Base-by-base conservation (phyloP, 192 early-diverging fungal genomes). In the Gigaspora rosea region DNA sequence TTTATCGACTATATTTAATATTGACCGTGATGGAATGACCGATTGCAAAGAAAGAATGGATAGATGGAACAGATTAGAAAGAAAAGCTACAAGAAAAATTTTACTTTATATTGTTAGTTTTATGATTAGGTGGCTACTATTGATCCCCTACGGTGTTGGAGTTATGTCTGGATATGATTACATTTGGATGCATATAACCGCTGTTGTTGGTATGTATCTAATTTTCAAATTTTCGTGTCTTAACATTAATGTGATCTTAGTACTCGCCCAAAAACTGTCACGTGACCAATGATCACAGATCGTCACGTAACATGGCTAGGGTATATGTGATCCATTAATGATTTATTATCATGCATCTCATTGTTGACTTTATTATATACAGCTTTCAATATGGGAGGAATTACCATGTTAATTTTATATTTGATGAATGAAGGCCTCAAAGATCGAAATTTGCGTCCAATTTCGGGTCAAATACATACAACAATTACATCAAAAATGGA, bases 11-110 rank as follows among this genome's bases (percentile, higher is more conserved):
- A 66, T 66, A 66, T 66, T 66, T 66, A 66, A 66, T n/a, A 35
- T 66, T 16, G 36, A 66, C 9, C 64, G 64, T 10, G 64, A 66
- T 41, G 64, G 41, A 66, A 9, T 66, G 18, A 3, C 36, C 0
- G 41, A 46, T 66, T 66, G 35, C 6, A 10, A 13, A 4, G 64
- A 33, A 18, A 66, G 64, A 66, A 46, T 66, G 9, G n/a, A 46
- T 66, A 35, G 64, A 66, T 36, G 64, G 41, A 66, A 66, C n/a
- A 66, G 18, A 66, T 66, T 66, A 9, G 64, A 66, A 46, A 66
- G 36, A 47, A 33, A 66, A 46, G 36, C 64, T 8, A 46, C 36
- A 46, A 16, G 36, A 66, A 66, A 66, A 66, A 66, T 66, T 18
- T 66, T 66, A 8, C 18, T 66, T 47, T 66, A 66, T 46, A 33